Evolutionary conservation across 805 yeast genomes (phyloP), one percentile per base, ranked within the genome.

Genomic region (Cyberlindnera americana): DNA sequence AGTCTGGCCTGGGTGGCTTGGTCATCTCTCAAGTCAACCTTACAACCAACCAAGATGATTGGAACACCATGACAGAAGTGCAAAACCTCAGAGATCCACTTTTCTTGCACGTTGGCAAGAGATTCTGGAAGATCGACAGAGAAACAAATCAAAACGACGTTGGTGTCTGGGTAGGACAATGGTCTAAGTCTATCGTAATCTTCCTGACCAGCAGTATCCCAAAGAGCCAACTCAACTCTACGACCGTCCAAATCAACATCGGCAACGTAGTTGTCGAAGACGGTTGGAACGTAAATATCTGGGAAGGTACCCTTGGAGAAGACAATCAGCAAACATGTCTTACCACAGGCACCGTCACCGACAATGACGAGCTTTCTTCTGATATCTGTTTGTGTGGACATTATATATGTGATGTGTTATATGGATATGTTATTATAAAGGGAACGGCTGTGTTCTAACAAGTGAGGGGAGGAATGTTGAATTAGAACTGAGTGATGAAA

Each of bases 181-280:
- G 96, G 95, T 68, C 95, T 83, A 54, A 87, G 72, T 66, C 96
- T 84, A 66, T 88, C 96, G 62, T 89, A 89, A 71, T 90, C 97
- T 73, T 89, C 97, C 77, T 89, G 97, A 50, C 97, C 97, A 41
- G 97, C 96, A 53, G 96, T 89, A 88, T 89, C 96, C 96, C 96
- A 89, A 52, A 89, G 72, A 7, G 96, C 95, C 65, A 89, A 72
- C 64, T 90, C 96, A 43, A 91, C 97, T 62, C 85, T 78, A 66
- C 91, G 84, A 36, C 95, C 95, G 56, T 84, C 91, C 43, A 83
- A 83, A 60, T 80, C 96, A 43, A 91, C 97, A 64, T 89, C 96
- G 33, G 97, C 95, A 56, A 91, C 97, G 66, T 91, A 93, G 73
- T 90, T 93, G 65, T 91, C 98, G 59, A 91, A 91, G 46, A 91